Base-by-base conservation (phyloP, 1,139 yeast species). In the Yamadazyma friedrichii region DNA sequence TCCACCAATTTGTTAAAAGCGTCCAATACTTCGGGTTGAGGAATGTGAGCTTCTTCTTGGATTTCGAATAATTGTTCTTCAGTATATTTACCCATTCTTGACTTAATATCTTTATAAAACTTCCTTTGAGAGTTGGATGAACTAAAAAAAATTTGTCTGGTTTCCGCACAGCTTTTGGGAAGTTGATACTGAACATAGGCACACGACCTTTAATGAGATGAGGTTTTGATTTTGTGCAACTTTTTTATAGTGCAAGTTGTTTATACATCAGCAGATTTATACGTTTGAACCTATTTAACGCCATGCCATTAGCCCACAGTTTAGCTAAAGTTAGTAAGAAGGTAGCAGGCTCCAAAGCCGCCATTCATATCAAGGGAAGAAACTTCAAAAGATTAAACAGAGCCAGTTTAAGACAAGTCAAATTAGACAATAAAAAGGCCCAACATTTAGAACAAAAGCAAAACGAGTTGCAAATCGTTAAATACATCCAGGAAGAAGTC, bases 311-410 rank as follows among this genome's bases (percentile, higher is more conserved):
- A 42, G 84, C 84, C 24, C 89, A 88, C 55, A 82, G 84, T 45
- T 68, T 89, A 38, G 64, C 74, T 17, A 89, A 88, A 60, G 86
- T 91, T 34, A 76, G 80, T 51, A 86, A 86, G 64, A 74, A 71
- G 42, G 62, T 82, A 45, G 64, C 76, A 46, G 78, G 78, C 59
- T 70, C 82, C 36, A 80, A 79, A 35, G 81, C 82, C 15, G 68
- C 76, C 25, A 73, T 91, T 51, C 98, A 91, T 60, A 89, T 95
- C 31, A 84, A 84, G 56, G 96, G 97, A 6, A 76, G 97, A 42
- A 89, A 88, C 62, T 85, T 88, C 63, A 84, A 85, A 60, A 89
- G 86, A 61, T 67, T 91, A 42, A 84, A 83, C 46, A 71, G 94
- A 48, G 97, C 97, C n/a, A 80, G 94, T 1, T 65, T 88, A 36